Evolutionary conservation across 495 filamentous ascomycete genomes (phyloP).

Genomic region (Penicillium pancosmium): DNA sequence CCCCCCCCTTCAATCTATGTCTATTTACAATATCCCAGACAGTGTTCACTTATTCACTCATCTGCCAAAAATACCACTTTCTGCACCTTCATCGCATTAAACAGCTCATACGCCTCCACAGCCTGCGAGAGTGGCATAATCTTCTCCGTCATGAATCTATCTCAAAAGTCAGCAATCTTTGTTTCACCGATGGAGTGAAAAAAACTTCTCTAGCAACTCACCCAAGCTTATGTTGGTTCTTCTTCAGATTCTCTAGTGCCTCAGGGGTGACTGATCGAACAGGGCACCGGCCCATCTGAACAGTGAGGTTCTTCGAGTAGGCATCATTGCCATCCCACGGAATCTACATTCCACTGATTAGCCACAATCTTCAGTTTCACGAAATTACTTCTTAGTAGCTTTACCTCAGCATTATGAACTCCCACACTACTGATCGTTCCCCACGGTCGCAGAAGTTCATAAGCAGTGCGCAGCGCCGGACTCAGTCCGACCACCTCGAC

Average conservation of each 20-base stretch:
- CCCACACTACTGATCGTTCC: conserved; percentile 87
- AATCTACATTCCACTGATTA: conserved; percentile 52
- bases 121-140: conserved; percentile 87
- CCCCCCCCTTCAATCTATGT: background rate
- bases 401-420: conserved; percentile 86
- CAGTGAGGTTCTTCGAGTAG: conserved; percentile 84
- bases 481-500: conserved; percentile 91
- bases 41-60: conserved; percentile 32
- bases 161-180: background rate
- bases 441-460: conserved; percentile 85
- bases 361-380: background rate
- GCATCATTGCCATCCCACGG: conserved; percentile 83
- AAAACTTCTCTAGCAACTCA: conserved; percentile 44
- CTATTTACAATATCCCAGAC: background rate
- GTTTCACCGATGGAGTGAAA: background rate
- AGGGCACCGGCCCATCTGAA: conserved; percentile 96
- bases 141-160: conserved; percentile 90
- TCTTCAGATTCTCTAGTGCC: conserved; percentile 75
- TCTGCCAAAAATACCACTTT: conserved; percentile 70
- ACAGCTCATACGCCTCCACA: conserved; percentile 86
- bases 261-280: conserved; percentile 81
- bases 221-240: conserved; percentile 81
- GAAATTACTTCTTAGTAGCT: background rate
- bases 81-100: conserved; percentile 90
- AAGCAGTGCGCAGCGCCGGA: conserved; percentile 78